phyloP scores from a whole-genome alignment of 1,139 yeast species.

The Debaryomyces psychrophilus region DNA sequence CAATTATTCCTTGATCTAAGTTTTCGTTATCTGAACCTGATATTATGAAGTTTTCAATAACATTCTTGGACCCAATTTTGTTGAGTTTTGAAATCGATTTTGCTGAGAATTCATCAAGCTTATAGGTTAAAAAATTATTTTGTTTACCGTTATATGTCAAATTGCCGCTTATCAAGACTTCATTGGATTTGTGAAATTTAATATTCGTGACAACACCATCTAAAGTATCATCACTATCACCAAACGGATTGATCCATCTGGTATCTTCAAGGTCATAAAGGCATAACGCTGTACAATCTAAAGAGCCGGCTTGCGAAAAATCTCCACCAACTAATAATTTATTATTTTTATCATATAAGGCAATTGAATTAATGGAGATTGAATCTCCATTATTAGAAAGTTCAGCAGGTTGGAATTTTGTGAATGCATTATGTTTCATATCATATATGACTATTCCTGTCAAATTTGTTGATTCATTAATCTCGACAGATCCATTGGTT shows the following conservation, averaged over 20 bases:
- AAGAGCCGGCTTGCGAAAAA: conserved; percentile 61
- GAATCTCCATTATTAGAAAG: conserved; percentile 30
- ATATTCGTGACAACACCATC: conserved; percentile 61
- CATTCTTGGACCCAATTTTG: conserved; percentile 36
- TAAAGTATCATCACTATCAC: conserved; percentile 40
- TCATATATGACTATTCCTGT: conserved; percentile 59
- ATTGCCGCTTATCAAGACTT: conserved; percentile 66
- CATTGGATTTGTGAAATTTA: conserved; percentile 51
- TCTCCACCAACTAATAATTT: conserved; percentile 77
- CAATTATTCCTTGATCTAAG: conserved; percentile 54
- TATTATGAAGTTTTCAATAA: conserved; percentile 52
- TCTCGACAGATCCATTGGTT: conserved; percentile 47
- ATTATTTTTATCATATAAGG: conserved; percentile 51
- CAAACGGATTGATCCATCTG: conserved; percentile 57
- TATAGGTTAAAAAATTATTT: conserved; percentile 53
- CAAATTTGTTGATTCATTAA: conserved; percentile 24
- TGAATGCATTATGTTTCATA: conserved; percentile 40
- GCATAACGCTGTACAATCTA: conserved; percentile 67
- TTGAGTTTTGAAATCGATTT: conserved; percentile 28
- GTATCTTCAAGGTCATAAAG: conserved; percentile 60
- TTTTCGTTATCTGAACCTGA: conserved; percentile 49
- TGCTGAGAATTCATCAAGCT: conserved; percentile 40
- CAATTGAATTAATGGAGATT: conserved; percentile 55
- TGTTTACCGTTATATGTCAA: conserved; percentile 41
- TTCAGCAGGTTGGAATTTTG: conserved; percentile 52